Base-by-base conservation (phyloP, 352 stramenopile species). In the Phytophthora citrophthora region DNA sequence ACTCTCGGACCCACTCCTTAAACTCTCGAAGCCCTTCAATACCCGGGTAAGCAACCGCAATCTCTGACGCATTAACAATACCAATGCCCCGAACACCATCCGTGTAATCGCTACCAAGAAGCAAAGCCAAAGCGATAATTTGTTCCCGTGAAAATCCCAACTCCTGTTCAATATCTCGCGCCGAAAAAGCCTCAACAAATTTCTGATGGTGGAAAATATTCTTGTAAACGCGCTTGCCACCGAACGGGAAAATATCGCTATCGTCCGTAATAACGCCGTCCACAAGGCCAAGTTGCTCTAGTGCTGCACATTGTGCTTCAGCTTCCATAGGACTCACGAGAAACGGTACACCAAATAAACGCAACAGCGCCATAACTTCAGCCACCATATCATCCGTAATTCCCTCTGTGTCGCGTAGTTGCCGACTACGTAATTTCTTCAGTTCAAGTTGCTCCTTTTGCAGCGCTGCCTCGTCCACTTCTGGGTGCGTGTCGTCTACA, bases 121-220 rank as follows among this genome's bases (percentile, higher is more conserved):
- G 75, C 61, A 99, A 81, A 1, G 97, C 92, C 3, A 98, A 59
- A 6, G 89, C 76, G 41, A 97, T 94, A 26, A 99, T 85, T 45
- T 97, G 84, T 36, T 98, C 86, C 31, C 91, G 91, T 15, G 83
- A 88, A 23, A 99, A 91, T 4, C 89, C 93, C 40, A 99, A 75
- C 60, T 99, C 96, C 26, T 76, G 77, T 61, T 97, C 66, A 16
- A 98, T 90, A 66, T 99, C 97, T 16, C 83, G 66, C 6, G 94
- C 89, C 34, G 86, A 90, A 73, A 99, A 99, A 2, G 90, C 96
- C 81, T 99, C 97, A 9, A 99, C 97, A 74, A 97, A 99, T 66
- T 99, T 99, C 54, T 98, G 88, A 59, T 99, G 94, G 58, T 99
- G 94, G 62, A 99, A 99, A 67, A 99, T 99, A 72, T 99, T 99